Evolutionary conservation across 805 yeast genomes (phyloP).

Genomic region (Zygoascus tannicola): DNA sequence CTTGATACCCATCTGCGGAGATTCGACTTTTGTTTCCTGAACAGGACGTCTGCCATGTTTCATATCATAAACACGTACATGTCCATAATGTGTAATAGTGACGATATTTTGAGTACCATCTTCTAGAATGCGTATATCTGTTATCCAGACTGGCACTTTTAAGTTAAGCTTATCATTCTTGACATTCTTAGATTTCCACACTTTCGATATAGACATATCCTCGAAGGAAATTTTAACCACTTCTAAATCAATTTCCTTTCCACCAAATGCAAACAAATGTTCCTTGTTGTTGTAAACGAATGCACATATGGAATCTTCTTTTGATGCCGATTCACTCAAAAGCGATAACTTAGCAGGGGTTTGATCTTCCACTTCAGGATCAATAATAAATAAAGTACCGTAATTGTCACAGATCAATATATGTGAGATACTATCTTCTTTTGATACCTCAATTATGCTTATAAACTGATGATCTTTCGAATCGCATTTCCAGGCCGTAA

Average conservation of each 20-base stretch:
- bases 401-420: not conserved
- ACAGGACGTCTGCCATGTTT: conserved; percentile 59
- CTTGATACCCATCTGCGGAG: conserved; percentile 20
- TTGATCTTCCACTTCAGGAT: conserved; percentile 2
- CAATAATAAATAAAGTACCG: conserved; percentile 4
- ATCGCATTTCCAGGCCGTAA: conserved; percentile 8
- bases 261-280: conserved; percentile 65
- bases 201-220: conserved; percentile 25
- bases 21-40: conserved; percentile 41
- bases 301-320: conserved; percentile 31
- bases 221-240: conserved; percentile 20
- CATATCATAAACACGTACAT: conserved; percentile 65
- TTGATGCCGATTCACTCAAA: conserved; percentile 3
- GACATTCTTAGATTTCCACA: conserved; percentile 77
- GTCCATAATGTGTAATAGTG: conserved; percentile 67
- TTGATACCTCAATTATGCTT: not conserved
- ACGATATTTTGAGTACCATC: conserved; percentile 31
- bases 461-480: not conserved
- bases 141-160: conserved; percentile 75
- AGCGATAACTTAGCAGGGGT: not conserved
- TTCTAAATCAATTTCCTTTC: conserved; percentile 68
- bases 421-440: not conserved
- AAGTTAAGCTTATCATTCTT: conserved; percentile 68
- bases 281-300: conserved; percentile 2
- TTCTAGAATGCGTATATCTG: conserved; percentile 43